A percentile compares a stretch with the other conserved stretches of the same genome.
Evolutionary conservation across 1,139 yeast genomes (phyloP).

Genomic region (Torulaspora globosa): DNA sequence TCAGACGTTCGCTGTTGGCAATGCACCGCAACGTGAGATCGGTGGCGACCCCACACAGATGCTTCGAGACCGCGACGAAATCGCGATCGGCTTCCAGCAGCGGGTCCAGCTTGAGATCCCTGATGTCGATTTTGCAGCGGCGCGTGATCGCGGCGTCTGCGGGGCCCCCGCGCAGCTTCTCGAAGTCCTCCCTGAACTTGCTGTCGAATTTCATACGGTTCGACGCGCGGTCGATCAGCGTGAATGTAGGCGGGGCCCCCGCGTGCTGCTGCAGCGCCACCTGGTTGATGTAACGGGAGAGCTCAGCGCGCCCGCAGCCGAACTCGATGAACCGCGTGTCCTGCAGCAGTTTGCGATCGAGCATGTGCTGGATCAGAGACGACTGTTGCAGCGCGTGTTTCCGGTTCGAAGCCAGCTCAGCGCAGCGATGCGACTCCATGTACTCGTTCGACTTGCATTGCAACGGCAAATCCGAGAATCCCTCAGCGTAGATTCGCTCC

Average conservation of each 20-base stretch:
- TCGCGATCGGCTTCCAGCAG: conserved; percentile 39
- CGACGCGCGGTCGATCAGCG: conserved; percentile 72
- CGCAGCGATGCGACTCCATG: conserved; percentile 36
- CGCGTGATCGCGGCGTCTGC: conserved; percentile 32
- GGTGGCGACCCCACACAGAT: conserved; percentile 90
- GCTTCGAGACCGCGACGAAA: conserved; percentile 72
- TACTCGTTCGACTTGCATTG: conserved; percentile 28
- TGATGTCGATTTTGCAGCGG: conserved; percentile 68
- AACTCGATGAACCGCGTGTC: conserved; percentile 58
- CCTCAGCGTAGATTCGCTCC: conserved; percentile 26
- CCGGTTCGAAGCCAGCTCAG: conserved; percentile 50
- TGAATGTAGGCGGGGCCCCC: conserved; percentile 41
- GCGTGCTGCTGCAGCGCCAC: conserved; percentile 11
- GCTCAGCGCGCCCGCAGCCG: conserved; percentile 89
- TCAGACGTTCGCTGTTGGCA: conserved; percentile 43
- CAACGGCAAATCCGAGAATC: conserved; percentile 27
- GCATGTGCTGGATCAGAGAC: conserved; percentile 69
- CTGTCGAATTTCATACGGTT: conserved; percentile 75
- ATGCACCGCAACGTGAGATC: conserved; percentile 74
- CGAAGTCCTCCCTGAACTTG: conserved; percentile 56
- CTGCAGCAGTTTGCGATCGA: conserved; percentile 41
- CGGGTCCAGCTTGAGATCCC: conserved; percentile 57
- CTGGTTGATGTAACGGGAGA: conserved; percentile 58
- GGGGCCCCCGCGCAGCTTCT: conserved; percentile 21
- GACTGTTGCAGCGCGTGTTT: conserved; percentile 84